Conservation (phyloP, 768 basidiomycete genomes). For the Hypsizygus marmoreus region DNA sequence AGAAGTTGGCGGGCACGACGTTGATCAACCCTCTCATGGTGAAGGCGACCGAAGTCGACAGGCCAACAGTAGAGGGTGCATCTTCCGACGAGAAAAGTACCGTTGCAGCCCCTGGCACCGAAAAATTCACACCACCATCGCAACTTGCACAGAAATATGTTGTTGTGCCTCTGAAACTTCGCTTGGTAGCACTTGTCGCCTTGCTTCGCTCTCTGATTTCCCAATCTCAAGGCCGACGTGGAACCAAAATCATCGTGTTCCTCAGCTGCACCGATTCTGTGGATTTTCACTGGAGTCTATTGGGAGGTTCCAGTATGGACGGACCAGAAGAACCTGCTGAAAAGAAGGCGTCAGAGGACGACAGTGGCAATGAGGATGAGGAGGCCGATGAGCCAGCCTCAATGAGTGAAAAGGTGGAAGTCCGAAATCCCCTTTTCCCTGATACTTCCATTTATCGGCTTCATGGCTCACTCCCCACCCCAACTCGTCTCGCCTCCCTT, state of each 20-base stretch:
- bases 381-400: conserved; percentile 21
- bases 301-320: conserved; percentile 75
- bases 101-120: conserved; percentile 26
- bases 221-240: conserved; percentile 51
- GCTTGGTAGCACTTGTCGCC: conserved; percentile 89
- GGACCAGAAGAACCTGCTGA: conserved; percentile 27
- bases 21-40: conserved; percentile 81
- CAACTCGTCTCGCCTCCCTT: conserved; percentile 80
- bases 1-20: conserved; percentile 85
- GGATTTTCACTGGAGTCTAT: conserved; percentile 90
- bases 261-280: conserved; percentile 97
- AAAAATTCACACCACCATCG: conserved; percentile 89
- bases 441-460: conserved; percentile 82
- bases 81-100: conserved; percentile 17
- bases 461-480: conserved; percentile 88
- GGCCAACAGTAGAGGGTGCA: conserved; percentile 20
- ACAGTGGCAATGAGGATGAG: conserved; percentile 24
- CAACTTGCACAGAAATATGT: conserved; percentile 92
- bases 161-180: conserved; percentile 87
- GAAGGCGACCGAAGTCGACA: conserved; percentile 65
- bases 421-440: conserved; percentile 77
- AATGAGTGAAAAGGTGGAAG: conserved; percentile 50
- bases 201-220: conserved; percentile 80
- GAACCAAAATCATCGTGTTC: conserved; percentile 89
- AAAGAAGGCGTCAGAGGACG: conserved; percentile 20